Percentiles rank a stretch among this genome's conserved stretches.
Evolutionary conservation across 2,329 filamentous ascomycete genomes (phyloP).

Genomic region (Microcyclospora tardicrescens): DNA sequence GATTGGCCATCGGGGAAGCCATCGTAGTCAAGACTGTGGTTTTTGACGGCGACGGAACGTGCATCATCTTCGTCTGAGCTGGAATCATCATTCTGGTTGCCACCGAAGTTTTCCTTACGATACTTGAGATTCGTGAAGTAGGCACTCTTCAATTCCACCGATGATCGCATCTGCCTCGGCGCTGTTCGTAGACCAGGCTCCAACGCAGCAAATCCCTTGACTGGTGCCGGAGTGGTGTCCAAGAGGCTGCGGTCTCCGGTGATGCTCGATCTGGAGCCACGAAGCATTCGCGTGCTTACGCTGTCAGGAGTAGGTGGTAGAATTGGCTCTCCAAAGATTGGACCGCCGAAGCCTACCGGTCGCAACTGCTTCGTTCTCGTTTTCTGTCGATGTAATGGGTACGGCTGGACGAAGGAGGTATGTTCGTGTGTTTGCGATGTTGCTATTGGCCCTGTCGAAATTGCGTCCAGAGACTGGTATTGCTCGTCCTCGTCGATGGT

Average conservation of each 20-base stretch:
- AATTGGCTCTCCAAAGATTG: constrained; percentile 15
- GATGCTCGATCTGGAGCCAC: constrained; percentile 19
- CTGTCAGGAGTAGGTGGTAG: constrained; percentile 24
- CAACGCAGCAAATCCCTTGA: constrained; percentile 10
- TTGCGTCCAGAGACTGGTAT: constrained; percentile 13
- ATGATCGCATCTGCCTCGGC: constrained; percentile 18
- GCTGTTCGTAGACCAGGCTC: constrained; percentile 13
- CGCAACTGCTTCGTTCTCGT: constrained; percentile 3
- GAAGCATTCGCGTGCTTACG: constrained; percentile 21
- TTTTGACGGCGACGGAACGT: constrained; percentile 8
- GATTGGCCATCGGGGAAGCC: constrained; percentile 23
- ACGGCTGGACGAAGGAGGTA: constrained; percentile 3
- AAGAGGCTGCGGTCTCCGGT: constrained; percentile 12
- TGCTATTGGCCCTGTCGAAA: constrained; percentile 6
- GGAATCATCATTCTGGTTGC: constrained; percentile 4
- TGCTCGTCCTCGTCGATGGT: constrained; percentile 1
- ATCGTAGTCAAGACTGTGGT: constrained; percentile 13
- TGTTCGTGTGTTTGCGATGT: not conserved
- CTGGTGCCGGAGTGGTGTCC: constrained; percentile 11
- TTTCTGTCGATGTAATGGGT: constrained; percentile 1
- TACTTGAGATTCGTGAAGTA: constrained; percentile 12
- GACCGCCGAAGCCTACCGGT: constrained; percentile 9
- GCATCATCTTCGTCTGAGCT: constrained; percentile 9
- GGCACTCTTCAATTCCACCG: constrained; percentile 16
- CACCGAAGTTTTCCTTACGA: constrained; percentile 7